Evolutionary conservation across 2,329 filamentous ascomycete species (phyloP), one percentile per base, ranked within the genome.

Genomic region (Fusarium scirpi): DNA sequence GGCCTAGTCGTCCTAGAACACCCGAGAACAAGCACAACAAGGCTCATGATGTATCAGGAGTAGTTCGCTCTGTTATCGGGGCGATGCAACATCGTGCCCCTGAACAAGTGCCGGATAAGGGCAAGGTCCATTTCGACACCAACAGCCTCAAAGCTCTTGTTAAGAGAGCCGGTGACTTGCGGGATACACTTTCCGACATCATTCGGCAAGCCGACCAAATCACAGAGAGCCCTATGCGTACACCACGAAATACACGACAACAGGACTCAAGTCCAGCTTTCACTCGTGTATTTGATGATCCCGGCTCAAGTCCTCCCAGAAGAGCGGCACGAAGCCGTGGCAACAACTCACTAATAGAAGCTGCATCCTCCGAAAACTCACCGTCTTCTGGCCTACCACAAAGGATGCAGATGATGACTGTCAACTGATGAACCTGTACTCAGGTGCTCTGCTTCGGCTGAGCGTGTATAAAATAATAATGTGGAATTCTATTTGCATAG

Each of bases 101-200:
- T 3, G 80, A 85, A 47, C 77, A 76, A 45, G 74, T 78, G 7
- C 78, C 65, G 24, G 64, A 77, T 13, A 80, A 84, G 46, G 82
- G 83, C 53, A 79, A 85, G 69, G 76, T 91, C 74, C 90, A 90
- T 62, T 91, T 91, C 68, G 89, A 91, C 75, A 91, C 89, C 8
- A 90, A 90, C 68, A 91, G 88, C 77, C 82, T 91, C n/a, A 89
- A 88, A 72, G 87, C 89, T 73, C 80, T 91, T 56, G 89, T 91
- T 40, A 89, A 88, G 76, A 84, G 88, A 62, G 89, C 89, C 2
- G 85, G 86, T 29, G 86, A 87, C 58, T 78, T 91, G 34, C 85
- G 86, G 29, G 88, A 90, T 69, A 81, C 82, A 6, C 79, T 91
- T 24, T 88, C 88, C 1, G 88, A 91, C 58, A 78, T 88, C 8